A percentile compares a stretch with the other conserved stretches of the same genome.
These are phyloP conservation scores for Ceratobasidium theobromae DNA, from an alignment of 1,284 basidiomycete genomes.

Conservation along the genomic window DNA sequence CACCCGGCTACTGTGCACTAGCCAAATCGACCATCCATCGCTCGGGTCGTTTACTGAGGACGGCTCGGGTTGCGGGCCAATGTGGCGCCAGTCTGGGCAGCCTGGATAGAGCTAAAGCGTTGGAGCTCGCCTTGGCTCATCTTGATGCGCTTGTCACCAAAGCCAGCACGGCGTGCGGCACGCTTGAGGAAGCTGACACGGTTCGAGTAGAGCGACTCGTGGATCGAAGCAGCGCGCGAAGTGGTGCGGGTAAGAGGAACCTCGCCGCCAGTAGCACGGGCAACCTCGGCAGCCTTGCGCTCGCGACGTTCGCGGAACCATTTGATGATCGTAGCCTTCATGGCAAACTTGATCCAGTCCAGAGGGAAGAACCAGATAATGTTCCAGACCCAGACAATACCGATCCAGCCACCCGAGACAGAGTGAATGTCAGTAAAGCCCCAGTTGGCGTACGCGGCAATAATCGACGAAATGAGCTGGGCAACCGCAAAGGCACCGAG, in stretches of 20 bases:
- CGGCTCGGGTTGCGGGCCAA: conserved; percentile 57
- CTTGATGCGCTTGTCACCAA: conserved; percentile 65
- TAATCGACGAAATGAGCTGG: conserved; percentile 92
- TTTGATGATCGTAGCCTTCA: conserved; percentile 92
- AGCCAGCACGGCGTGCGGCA: conserved; percentile 80
- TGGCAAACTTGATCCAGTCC: conserved; percentile 93
- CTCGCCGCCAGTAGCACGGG: conserved; percentile 53
- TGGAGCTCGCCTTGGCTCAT: conserved; percentile 76
- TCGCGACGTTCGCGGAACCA: conserved; percentile 71
- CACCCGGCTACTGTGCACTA: neutral
- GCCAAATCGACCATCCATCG: conserved; percentile 6
- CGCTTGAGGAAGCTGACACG: conserved; percentile 88
- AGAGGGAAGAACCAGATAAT: conserved; percentile 94
- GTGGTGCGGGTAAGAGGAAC: conserved; percentile 83
- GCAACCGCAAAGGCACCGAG: conserved; percentile 90
- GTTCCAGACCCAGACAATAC: conserved; percentile 97
- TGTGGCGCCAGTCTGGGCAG: conserved; percentile 69
- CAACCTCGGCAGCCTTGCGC: conserved; percentile 47
- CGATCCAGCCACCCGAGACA: conserved; percentile 92
- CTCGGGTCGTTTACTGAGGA: conserved; percentile 12
- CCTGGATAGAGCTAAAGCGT: conserved; percentile 82
- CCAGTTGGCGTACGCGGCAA: conserved; percentile 90
- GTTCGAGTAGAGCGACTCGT: conserved; percentile 93
- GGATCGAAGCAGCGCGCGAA: conserved; percentile 86
- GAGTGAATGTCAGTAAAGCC: conserved; percentile 78